Base-by-base conservation (phyloP, 352 stramenopile species). In the Pythium aquatile region DNA sequence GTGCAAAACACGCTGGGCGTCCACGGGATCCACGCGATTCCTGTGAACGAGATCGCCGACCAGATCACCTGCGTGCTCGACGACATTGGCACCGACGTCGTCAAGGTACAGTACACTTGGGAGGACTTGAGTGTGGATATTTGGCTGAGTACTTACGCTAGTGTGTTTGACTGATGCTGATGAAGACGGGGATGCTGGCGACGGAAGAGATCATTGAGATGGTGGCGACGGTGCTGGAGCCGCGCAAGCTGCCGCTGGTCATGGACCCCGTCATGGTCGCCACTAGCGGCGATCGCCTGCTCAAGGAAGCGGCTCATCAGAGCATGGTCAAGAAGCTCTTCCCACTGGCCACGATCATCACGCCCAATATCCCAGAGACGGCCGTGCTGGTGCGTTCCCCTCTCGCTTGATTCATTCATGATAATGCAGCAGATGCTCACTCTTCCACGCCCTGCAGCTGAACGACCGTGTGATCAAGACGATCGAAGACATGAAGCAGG, bases 251-350 rank as follows among this genome's bases (percentile, higher is more conserved):
- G 9, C 66, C 65, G 10, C 70, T 98, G 5, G 85, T 98, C n/a
- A 77, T 97, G 10, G 95, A 98, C 75, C 93, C 95, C 1, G 93
- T 98, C 30, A 98, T 98, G 92, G 90, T 98, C 57, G 90, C 88
- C 0, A 97, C 90, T 13, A 97, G 83, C 70, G 66, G 92, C 67
- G 42, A 94, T 81, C 72, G 81, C 26, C 72, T 98, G 13, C 74
- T 98, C 44, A 75, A 96, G 42, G 79, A 88, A 13, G 77, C 77
- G 3, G 90, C 91, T 14, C 73, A 93, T 46, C 56, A 69, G 11
- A 76, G 75, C 33, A 81, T 98, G 40, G 81, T 94, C 56, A 42
- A 76, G 48, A 60, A 80, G 37, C 70, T 98, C 16, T 97, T 98
- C 65, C 92, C 93, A 10, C 75, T 89, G 49, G 86, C 83, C 24